These are phyloP conservation scores for Diaporthe eres DNA, from an alignment of 2,329 filamentous ascomycete genomes.

Conservation along the genomic window DNA sequence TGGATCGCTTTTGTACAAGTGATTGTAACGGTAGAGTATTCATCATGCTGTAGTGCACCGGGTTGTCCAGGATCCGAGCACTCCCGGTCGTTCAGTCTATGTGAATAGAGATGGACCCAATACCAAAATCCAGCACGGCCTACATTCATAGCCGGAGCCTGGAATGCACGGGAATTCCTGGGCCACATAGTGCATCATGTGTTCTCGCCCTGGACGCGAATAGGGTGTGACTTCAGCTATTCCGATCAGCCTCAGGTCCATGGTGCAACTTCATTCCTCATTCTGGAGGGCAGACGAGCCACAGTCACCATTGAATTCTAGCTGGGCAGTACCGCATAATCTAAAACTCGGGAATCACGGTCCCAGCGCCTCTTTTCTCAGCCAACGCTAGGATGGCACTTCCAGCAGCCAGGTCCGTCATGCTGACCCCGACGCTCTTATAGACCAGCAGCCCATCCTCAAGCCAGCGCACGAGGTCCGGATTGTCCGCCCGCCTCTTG, in stretches of 20 bases:
- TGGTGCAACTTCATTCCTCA: too few relatives aligned
- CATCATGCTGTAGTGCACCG: too few relatives aligned
- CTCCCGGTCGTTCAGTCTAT: neutral
- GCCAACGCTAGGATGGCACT: slow-evolving; percentile 52
- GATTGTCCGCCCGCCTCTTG: slow-evolving; percentile 60
- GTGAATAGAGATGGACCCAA: neutral
- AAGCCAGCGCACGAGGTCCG: slow-evolving; percentile 61
- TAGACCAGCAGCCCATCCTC: slow-evolving; percentile 76
- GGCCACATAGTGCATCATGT: neutral
- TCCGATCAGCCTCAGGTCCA: too few relatives aligned
- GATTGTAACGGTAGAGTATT: neutral
- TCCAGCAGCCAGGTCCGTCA: slow-evolving; percentile 74
- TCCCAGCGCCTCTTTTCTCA: slow-evolving; percentile 5
- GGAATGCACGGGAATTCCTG: neutral
- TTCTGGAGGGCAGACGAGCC: neutral
- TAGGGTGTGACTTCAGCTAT: neutral
- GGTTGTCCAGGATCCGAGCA: too few relatives aligned
- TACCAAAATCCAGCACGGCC: neutral
- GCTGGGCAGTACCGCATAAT: neutral
- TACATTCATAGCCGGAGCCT: neutral
- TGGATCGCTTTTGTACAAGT: too few relatives aligned
- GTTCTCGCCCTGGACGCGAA: neutral
- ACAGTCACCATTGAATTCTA: neutral
- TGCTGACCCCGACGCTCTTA: slow-evolving; percentile 76
- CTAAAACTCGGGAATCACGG: slow-evolving; percentile 14